A percentile compares a stretch with the other conserved stretches of the same genome.
These are phyloP conservation scores for Crassisporium funariophilum DNA, from an alignment of 768 basidiomycete genomes.

Conservation along the genomic window DNA sequence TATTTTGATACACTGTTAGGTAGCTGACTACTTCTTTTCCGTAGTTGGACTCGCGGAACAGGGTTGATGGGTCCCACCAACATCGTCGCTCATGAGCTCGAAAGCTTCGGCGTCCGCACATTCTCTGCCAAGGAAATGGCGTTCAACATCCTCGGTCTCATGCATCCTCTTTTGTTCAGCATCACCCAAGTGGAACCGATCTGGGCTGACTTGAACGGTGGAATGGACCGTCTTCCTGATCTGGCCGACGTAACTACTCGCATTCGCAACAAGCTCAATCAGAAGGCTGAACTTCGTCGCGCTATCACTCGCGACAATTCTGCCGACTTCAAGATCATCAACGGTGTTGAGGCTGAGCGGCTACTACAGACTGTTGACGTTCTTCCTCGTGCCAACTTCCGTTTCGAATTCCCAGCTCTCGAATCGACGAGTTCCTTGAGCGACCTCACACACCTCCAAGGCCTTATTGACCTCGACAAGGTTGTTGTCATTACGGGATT, in stretches of 20 bases:
- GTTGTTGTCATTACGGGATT: conserved; percentile 96
- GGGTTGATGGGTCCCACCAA: conserved; percentile 96
- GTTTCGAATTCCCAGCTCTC: conserved; percentile 90
- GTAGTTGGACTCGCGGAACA: conserved; percentile 98
- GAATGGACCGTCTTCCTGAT: conserved; percentile 96
- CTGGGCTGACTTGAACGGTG: conserved; percentile 98
- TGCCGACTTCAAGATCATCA: conserved; percentile 90
- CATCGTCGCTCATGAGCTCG: conserved; percentile 91
- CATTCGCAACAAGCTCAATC: conserved; percentile 78
- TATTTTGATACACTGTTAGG: conserved; percentile 6
- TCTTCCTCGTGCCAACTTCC: conserved; percentile 97
- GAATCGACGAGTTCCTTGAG: conserved; percentile 68
- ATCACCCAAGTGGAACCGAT: conserved; percentile 99
- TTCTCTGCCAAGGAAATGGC: conserved; percentile 99
- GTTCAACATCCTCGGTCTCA: conserved; percentile 98
- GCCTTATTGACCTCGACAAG: conserved; percentile 93
- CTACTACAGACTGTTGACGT: conserved; percentile 91
- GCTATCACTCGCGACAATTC: conserved; percentile 93
- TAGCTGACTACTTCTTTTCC: conserved; percentile 11
- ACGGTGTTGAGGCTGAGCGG: conserved; percentile 90
- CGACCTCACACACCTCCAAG: conserved; percentile 78
- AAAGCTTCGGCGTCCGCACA: conserved; percentile 91
- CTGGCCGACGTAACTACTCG: conserved; percentile 89
- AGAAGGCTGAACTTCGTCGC: conserved; percentile 90
- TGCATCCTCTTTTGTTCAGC: conserved; percentile 99